Base-by-base conservation (phyloP, 2,329 filamentous ascomycete species). In the Rutstroemia sp. region DNA sequence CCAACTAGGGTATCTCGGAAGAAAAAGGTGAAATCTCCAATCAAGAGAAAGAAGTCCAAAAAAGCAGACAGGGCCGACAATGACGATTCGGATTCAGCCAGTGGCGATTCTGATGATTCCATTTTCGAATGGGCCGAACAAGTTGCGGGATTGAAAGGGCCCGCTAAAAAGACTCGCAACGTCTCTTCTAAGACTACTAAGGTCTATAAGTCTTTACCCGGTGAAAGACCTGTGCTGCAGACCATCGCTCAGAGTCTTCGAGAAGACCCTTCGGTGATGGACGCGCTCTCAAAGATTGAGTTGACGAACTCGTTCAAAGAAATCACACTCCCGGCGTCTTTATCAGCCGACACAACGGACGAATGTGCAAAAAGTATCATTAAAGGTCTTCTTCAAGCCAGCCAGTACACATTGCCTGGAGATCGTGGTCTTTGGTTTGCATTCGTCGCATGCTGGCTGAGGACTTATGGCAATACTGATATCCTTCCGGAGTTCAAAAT, bases 361-460 rank as follows among this genome's bases (percentile, higher is more conserved):
- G 14, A 57, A 3, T 34, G 54, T 19, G 60, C 61, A 6, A 55
- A 63, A 38, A 54, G 59, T 10, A 55, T 65, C 2, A 47, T 67
- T 8, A 44, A 65, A 10, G 30, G 60, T 18, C 41, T 67, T 10
- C 52, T 67, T 9, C 44, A 52, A 14, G 58, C 46, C 5, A 67
- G 68, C 38, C 56, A 59, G 1, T 62, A 64, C 5, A 49, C 66
- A 5, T 67, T 70, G 44, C 66, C 68, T 4, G 66, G 62, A 7
- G 62, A 66, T 16, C 62, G 61, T 53, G 59, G 62, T 41, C 45
- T 70, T 2, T 70, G 68, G 68, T 62, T 66, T 51, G 62, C 61
- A 38, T 63, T 64, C 56, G 59, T 66, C 19, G 59, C 51, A 39
- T 52, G 59, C 9, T 70, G 65, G 65, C 48, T 67, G 12, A 65